Percentiles rank a stretch among this genome's conserved stretches.
phyloP scores from a whole-genome alignment of 2,329 filamentous ascomycete species.

The Beauveria medogensis region DNA sequence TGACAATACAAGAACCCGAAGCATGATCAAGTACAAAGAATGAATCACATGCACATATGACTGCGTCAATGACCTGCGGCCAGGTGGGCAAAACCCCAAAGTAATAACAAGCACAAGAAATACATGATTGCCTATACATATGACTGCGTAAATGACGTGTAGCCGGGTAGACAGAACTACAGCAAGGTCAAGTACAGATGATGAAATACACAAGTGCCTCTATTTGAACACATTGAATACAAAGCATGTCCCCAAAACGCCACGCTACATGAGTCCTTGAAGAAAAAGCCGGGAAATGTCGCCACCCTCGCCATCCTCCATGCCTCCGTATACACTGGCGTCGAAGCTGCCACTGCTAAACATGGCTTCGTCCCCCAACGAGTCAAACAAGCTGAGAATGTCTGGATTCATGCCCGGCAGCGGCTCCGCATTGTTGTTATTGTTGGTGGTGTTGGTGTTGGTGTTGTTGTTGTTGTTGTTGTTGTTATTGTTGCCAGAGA shows the following conservation, averaged over 20 bases:
- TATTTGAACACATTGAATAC: too few relatives aligned
- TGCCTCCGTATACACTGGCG: constrained; percentile 12
- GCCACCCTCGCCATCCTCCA: constrained; percentile 15
- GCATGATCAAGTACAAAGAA: too few relatives aligned
- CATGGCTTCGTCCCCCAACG: constrained; percentile 24
- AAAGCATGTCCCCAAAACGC: not conserved
- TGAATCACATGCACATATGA: too few relatives aligned
- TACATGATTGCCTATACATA: too few relatives aligned
- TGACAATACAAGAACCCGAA: not conserved
- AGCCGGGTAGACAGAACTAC: too few relatives aligned
- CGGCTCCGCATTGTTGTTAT: not conserved
- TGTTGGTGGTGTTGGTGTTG: not conserved
- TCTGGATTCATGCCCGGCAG: constrained; percentile 25
- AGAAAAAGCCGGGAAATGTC: constrained; percentile 22
- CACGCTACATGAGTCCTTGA: constrained; percentile 7
- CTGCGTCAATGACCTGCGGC: too few relatives aligned
- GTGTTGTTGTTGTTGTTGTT: too few relatives aligned
- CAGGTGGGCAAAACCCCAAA: too few relatives aligned
- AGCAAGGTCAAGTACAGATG: too few relatives aligned
- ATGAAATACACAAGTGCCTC: too few relatives aligned
- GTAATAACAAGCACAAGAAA: too few relatives aligned
- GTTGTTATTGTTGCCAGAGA: not conserved
- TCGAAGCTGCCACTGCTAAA: constrained; percentile 13
- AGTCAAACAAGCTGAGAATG: constrained; percentile 27
- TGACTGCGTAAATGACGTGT: too few relatives aligned